Evolutionary conservation across 2,329 filamentous ascomycete genomes (phyloP).

Genomic region (Fusarium devonianum): DNA sequence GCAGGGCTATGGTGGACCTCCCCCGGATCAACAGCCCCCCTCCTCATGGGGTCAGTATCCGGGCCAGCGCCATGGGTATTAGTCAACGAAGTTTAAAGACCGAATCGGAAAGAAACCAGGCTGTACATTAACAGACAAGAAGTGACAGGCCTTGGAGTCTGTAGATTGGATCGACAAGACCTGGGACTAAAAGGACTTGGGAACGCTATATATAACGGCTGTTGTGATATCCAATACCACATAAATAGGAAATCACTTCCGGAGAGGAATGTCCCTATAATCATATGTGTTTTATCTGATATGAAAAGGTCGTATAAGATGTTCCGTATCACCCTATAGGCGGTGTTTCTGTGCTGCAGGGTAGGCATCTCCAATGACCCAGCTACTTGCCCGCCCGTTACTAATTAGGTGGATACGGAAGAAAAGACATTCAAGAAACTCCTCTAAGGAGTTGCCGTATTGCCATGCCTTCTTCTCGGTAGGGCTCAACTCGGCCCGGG

Average conservation of each 20-base stretch:
- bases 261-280: slow-evolving; percentile 11
- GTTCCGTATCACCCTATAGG: too few species aligned
- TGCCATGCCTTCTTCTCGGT: too few species aligned
- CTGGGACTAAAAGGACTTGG: slow-evolving; percentile 1
- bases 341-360: too few species aligned
- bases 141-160: background rate
- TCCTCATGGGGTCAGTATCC: slow-evolving; percentile 49
- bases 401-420: too few species aligned
- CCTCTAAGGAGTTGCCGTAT: too few species aligned
- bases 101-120: background rate
- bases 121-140: background rate
- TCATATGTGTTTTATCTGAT: too few species aligned
- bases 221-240: slow-evolving; percentile 33
- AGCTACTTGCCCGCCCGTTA: too few species aligned
- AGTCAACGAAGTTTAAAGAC: background rate
- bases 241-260: slow-evolving; percentile 2
- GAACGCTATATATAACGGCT: slow-evolving; percentile 22
- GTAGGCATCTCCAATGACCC: too few species aligned
- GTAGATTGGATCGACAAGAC: slow-evolving; percentile 12
- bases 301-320: too few species aligned
- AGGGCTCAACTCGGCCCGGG: too few species aligned
- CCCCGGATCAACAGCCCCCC: slow-evolving; percentile 34
- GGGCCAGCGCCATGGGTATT: slow-evolving; percentile 49
- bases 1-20: slow-evolving; percentile 32
- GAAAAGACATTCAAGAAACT: too few species aligned